Evolutionary conservation across 768 basidiomycete species (phyloP).

Genomic region (Galerina sulciceps): DNA sequence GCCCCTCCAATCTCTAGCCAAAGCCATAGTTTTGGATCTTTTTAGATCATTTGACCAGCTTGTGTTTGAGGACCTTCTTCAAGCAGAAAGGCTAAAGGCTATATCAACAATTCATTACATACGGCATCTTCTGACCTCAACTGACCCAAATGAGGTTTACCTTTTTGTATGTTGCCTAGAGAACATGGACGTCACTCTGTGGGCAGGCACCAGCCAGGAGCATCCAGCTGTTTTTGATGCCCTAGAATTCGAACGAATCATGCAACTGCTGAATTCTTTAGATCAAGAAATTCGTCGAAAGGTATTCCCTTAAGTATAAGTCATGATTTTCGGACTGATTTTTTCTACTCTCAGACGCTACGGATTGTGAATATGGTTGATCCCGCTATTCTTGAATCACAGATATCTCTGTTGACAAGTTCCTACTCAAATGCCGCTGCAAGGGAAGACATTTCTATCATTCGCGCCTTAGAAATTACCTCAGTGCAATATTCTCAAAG

Average conservation of each 20-base stretch:
- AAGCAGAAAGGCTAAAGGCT: conserved; percentile 25
- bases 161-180: conserved; percentile 69
- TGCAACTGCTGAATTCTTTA: conserved; percentile 65
- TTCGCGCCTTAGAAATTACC: conserved; percentile 20
- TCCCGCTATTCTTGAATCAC: conserved; percentile 52
- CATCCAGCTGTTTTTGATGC: conserved; percentile 62
- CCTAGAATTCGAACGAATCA: conserved; percentile 74
- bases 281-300: conserved; percentile 63
- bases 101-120: conserved; percentile 49
- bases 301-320: conserved; percentile 40
- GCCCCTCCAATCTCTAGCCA: conserved; percentile 3
- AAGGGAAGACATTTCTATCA: conserved; percentile 42
- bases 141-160: conserved; percentile 63
- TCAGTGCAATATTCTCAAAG: conserved; percentile 39
- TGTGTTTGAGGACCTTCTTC: conserved; percentile 27
- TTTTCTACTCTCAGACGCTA: conserved; percentile 57
- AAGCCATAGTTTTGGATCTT: conserved; percentile 35
- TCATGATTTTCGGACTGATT: conserved; percentile 5
- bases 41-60: conserved; percentile 39
- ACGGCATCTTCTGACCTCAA: conserved; percentile 60
- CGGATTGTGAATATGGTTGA: conserved; percentile 63
- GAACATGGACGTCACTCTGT: conserved; percentile 58
- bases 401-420: conserved; percentile 48
- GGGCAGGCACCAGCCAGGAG: conserved; percentile 67
- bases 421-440: conserved; percentile 34